Conservation (phyloP, 2,329 filamentous ascomycete species). For the Phyllosticta paracitricarpa region DNA sequence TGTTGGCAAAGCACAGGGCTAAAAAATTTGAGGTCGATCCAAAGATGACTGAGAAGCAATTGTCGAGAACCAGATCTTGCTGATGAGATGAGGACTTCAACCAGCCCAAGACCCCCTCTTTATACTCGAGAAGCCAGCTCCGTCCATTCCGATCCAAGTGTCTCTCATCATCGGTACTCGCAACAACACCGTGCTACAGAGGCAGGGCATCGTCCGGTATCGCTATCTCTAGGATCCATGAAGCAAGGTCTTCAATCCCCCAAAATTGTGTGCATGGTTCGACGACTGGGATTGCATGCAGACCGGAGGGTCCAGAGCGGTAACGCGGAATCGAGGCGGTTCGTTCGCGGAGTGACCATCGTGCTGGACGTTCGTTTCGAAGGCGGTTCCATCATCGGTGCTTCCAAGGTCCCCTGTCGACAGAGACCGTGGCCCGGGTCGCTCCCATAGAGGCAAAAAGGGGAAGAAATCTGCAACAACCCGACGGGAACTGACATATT, state of each 20-base stretch:
- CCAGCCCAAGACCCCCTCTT: neutral
- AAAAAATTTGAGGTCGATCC: too few relatives aligned
- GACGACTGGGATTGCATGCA: neutral
- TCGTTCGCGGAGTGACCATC: neutral
- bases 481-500: neutral
- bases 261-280: neutral
- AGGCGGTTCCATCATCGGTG: neutral
- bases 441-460: neutral
- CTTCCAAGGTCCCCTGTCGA: neutral
- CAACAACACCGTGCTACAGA: neutral
- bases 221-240: neutral
- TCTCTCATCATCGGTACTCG: neutral
- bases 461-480: neutral
- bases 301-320: neutral
- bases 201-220: neutral
- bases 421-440: neutral
- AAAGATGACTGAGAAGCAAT: too few relatives aligned
- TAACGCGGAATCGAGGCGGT: neutral
- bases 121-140: neutral
- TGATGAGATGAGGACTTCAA: neutral
- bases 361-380: neutral
- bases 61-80: neutral
- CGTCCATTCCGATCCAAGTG: neutral
- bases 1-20: neutral
- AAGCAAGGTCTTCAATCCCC: neutral